Conservation (phyloP, 768 basidiomycete species). For the Leccinum obscurum region DNA sequence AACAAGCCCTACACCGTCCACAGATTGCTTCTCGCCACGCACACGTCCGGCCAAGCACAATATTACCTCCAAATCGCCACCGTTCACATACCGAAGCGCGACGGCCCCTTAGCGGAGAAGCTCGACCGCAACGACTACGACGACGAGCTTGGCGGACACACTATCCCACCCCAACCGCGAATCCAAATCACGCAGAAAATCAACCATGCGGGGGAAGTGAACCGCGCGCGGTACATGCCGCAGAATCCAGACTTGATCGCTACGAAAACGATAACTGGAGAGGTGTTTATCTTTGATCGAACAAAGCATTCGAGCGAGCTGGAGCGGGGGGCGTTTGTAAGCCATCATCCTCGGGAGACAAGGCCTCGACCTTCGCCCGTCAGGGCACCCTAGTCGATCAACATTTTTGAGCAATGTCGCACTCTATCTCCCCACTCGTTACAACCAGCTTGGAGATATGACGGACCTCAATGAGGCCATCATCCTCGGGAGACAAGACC, state of each 20-base stretch:
- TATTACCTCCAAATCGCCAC: constrained; percentile 96
- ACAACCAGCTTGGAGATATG: no score
- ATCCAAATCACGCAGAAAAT: constrained; percentile 92
- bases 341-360: constrained; percentile 39
- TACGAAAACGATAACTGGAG: constrained; percentile 89
- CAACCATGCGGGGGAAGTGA: constrained; percentile 94
- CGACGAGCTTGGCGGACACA: constrained; percentile 92
- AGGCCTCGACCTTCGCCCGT: no score
- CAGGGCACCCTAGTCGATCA: no score
- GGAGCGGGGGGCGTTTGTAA: constrained; percentile 80
- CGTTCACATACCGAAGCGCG: constrained; percentile 88
- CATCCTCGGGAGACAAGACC: no score
- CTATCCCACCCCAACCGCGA: constrained; percentile 78
- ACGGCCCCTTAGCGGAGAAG: constrained; percentile 66
- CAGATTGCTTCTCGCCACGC: constrained; percentile 92
- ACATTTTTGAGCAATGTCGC: no score
- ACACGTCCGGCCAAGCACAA: constrained; percentile 92
- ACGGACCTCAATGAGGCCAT: no score
- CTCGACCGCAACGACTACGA: constrained; percentile 83
- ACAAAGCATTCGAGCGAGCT: constrained; percentile 97
- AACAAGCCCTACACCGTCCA: constrained; percentile 95
- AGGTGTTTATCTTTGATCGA: constrained; percentile 93
- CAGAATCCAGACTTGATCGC: constrained; percentile 98
- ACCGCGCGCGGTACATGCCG: constrained; percentile 98
- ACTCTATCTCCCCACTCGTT: no score